Evolutionary conservation across 31 red algal species (phyloP).

Genomic region (Porphyra umbilicalis): DNA sequence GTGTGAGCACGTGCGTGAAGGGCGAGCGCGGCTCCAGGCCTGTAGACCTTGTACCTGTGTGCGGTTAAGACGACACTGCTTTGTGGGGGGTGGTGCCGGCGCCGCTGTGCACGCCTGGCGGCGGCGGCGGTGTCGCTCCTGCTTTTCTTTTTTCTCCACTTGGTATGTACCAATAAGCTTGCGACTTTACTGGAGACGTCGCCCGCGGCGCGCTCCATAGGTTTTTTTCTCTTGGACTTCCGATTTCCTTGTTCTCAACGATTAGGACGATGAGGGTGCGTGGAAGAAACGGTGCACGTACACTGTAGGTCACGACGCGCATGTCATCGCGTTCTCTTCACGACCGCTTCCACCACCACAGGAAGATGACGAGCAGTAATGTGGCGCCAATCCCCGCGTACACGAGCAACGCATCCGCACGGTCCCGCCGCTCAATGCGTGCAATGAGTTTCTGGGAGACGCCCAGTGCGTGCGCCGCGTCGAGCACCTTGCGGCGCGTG

Average conservation of each 20-base stretch:
- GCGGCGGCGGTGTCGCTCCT: background rate
- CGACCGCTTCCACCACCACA: background rate
- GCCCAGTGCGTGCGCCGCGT: slow-evolving; percentile 32
- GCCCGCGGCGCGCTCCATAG: background rate
- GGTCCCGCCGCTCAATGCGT: slow-evolving; percentile 37
- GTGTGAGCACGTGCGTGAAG: too few species aligned
- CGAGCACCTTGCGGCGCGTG: slow-evolving; percentile 26
- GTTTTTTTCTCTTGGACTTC: background rate
- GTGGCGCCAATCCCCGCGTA: slow-evolving; percentile 18
- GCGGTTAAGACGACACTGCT: background rate
- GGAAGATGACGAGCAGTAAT: background rate
- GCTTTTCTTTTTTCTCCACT: background rate
- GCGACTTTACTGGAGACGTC: background rate
- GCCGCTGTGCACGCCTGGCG: background rate
- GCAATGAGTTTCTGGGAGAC: slow-evolving; percentile 35
- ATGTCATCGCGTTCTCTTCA: background rate
- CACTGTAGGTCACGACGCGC: too few species aligned
- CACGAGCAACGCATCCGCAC: slow-evolving; percentile 25
- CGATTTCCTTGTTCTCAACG: background rate
- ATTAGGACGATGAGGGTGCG: too few species aligned
- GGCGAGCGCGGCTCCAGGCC: too few species aligned
- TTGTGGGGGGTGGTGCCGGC: background rate
- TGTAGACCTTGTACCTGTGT: too few species aligned
- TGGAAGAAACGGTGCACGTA: too few species aligned
- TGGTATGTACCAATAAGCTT: slow-evolving; percentile 1